Conservation (phyloP, 2,329 filamentous ascomycete genomes). For the Xylariomycetidae sp. region DNA sequence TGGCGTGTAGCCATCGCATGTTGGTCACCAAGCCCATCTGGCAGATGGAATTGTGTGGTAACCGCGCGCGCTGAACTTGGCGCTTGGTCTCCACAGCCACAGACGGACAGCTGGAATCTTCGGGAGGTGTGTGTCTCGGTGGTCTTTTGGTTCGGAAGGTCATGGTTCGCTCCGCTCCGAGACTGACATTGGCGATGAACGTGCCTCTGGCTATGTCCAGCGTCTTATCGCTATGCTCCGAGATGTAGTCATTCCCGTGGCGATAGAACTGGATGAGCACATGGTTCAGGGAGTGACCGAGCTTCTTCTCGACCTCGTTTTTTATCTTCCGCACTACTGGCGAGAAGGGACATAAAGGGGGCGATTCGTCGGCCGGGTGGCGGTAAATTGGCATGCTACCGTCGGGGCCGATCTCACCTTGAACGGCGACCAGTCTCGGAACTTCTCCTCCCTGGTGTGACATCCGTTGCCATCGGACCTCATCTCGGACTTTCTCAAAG, state of each 20-base stretch:
- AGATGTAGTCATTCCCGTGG: slow-evolving; percentile 84
- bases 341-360: slow-evolving; percentile 72
- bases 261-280: slow-evolving; percentile 91
- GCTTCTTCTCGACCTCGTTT: slow-evolving; percentile 60
- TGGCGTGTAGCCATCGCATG: slow-evolving; percentile 84
- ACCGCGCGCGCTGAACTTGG: slow-evolving; percentile 59
- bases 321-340: slow-evolving; percentile 66
- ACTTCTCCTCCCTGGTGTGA: slow-evolving; percentile 87
- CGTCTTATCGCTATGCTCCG: slow-evolving; percentile 95
- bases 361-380: slow-evolving; percentile 85
- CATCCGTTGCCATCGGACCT: slow-evolving; percentile 89
- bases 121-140: no score
- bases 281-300: slow-evolving; percentile 84
- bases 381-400: slow-evolving; percentile 87
- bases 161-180: slow-evolving; percentile 92
- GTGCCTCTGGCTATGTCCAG: slow-evolving; percentile 79
- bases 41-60: slow-evolving; percentile 88
- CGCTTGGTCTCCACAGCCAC: slow-evolving; percentile 36
- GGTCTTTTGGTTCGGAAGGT: slow-evolving; percentile 75
- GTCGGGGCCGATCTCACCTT: slow-evolving; percentile 65
- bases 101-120: slow-evolving; percentile 4
- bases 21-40: slow-evolving; percentile 79
- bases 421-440: slow-evolving; percentile 84
- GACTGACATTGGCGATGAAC: slow-evolving; percentile 85
- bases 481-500: slow-evolving; percentile 66